Conservation (phyloP, 2,329 filamentous ascomycete species). For the Fusarium burgessii region DNA sequence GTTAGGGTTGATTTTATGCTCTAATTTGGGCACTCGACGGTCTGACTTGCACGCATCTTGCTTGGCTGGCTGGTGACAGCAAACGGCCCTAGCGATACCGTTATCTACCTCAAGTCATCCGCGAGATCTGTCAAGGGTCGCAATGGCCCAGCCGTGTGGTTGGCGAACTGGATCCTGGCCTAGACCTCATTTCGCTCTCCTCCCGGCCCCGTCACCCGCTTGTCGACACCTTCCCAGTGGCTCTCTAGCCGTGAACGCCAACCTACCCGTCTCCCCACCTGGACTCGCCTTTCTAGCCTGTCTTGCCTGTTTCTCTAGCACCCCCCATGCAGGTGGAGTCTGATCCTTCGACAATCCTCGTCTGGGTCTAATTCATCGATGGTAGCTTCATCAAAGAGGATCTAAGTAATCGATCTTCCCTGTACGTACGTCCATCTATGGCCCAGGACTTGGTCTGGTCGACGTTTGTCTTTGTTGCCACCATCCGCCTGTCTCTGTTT, state of each 20-base stretch:
- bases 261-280: constrained; percentile 46
- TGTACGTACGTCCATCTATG: constrained; percentile 30
- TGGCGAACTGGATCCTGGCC: constrained; percentile 44
- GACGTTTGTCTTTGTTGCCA: constrained; percentile 41
- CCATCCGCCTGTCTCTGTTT: constrained; percentile 34
- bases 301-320: constrained; percentile 39
- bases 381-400: constrained; percentile 41
- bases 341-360: constrained; percentile 47
- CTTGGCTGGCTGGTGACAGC: constrained; percentile 14
- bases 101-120: constrained; percentile 42
- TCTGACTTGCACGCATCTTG: constrained; percentile 15
- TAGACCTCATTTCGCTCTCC: constrained; percentile 47
- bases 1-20: constrained; percentile 18
- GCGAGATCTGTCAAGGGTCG: constrained; percentile 44
- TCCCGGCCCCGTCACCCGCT: constrained; percentile 47
- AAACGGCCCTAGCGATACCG: constrained; percentile 30
- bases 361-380: constrained; percentile 46
- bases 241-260: constrained; percentile 38
- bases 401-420: constrained; percentile 42
- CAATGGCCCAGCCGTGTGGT: constrained; percentile 46
- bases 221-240: constrained; percentile 46
- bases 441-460: constrained; percentile 21
- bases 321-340: constrained; percentile 44
- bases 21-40: constrained; percentile 28
- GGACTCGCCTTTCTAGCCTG: constrained; percentile 13